phyloP scores from a whole-genome alignment of 768 basidiomycete species.

The Suillus ampliporus region DNA sequence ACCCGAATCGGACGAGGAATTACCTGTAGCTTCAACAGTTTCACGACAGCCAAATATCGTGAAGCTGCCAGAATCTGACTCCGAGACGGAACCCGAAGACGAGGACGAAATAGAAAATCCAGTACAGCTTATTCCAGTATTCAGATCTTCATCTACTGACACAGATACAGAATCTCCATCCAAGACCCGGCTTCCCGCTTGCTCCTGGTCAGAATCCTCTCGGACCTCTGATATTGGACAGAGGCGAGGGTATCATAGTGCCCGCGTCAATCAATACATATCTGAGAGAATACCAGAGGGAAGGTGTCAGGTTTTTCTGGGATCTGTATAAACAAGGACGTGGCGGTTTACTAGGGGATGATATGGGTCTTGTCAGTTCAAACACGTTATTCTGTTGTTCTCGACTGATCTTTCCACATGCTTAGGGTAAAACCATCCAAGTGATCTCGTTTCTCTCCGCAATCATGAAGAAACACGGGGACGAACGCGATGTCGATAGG shows the following conservation, averaged over 20 bases:
- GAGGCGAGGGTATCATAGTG: slow-evolving; percentile 51
- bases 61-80: slow-evolving; percentile 24
- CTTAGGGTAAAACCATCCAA: slow-evolving; percentile 90
- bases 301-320: slow-evolving; percentile 86
- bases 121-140: slow-evolving; percentile 21
- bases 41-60: slow-evolving; percentile 3
- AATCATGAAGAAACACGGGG: slow-evolving; percentile 85
- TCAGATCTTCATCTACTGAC: background rate
- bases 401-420: slow-evolving; percentile 11
- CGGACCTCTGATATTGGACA: slow-evolving; percentile 58
- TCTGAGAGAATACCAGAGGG: slow-evolving; percentile 89
- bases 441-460: slow-evolving; percentile 89
- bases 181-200: slow-evolving; percentile 62
- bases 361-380: slow-evolving; percentile 81
- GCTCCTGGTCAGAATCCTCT: slow-evolving; percentile 45
- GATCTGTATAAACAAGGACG: slow-evolving; percentile 64
- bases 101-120: slow-evolving; percentile 38
- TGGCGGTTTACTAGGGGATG: slow-evolving; percentile 91
- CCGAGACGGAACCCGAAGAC: slow-evolving; percentile 53
- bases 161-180: slow-evolving; percentile 41
- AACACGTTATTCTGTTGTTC: slow-evolving; percentile 8
- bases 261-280: slow-evolving; percentile 81
- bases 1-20: slow-evolving; percentile 44
- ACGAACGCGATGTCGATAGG: slow-evolving; percentile 65
- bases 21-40: slow-evolving; percentile 5